These are phyloP conservation scores for Chloranthus sessilifolius DNA, from an alignment of 164 flowering plant species.

Conservation along the genomic window DNA sequence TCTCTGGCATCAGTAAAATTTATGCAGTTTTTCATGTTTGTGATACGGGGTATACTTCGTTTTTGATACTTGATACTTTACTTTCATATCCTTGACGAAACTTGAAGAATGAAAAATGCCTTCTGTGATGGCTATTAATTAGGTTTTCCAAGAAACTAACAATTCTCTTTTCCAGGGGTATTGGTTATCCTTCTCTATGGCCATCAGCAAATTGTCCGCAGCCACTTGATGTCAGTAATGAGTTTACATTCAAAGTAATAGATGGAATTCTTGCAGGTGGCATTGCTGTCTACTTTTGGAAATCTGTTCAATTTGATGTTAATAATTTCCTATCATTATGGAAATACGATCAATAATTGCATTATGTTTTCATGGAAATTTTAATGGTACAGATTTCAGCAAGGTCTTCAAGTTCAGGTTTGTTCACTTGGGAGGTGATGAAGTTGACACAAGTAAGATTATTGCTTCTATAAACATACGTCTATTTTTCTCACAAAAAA, in stretches of 20 bases:
- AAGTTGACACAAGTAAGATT: slow-evolving; percentile 74
- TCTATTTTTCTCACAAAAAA: no score
- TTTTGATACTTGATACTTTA: no score
- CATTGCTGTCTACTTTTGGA: neutral
- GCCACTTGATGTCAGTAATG: slow-evolving; percentile 95
- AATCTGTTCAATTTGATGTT: slow-evolving; percentile 6
- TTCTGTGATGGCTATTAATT: no score
- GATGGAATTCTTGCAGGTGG: slow-evolving; percentile 89
- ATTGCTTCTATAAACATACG: no score
- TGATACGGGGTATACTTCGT: no score
- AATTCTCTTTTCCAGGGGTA: slow-evolving; percentile 50
- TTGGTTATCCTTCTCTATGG: slow-evolving; percentile 80
- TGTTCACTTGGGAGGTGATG: slow-evolving; percentile 92
- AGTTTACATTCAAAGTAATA: slow-evolving; percentile 78
- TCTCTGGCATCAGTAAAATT: no score
- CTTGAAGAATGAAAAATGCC: no score
- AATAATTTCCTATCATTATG: no score
- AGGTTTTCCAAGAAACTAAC: no score
- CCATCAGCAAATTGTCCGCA: slow-evolving; percentile 66
- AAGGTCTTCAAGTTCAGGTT: slow-evolving; percentile 78
- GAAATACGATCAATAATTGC: neutral
- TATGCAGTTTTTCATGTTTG: no score
- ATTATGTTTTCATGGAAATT: neutral
- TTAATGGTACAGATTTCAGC: slow-evolving; percentile 61
- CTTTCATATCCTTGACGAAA: no score